phyloP scores from a whole-genome alignment of 2,329 filamentous ascomycete species.

The Alternaria panax region DNA sequence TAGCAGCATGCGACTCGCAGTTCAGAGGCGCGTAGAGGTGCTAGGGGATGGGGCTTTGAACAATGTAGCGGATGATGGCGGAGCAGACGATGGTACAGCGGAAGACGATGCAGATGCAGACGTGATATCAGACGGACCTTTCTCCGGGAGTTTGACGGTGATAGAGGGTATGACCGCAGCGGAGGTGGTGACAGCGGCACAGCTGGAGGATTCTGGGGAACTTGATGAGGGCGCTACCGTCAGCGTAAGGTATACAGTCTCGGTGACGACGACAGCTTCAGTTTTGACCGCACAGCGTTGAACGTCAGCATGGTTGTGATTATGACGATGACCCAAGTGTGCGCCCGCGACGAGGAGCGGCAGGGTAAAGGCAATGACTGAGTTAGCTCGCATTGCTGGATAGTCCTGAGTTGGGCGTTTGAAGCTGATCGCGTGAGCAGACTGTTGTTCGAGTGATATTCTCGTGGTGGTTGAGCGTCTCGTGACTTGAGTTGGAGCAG shows the following conservation, averaged over 20 bases:
- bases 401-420: neutral
- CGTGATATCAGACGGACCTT: neutral
- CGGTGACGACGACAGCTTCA: slow-evolving; percentile 16
- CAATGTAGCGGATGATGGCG: neutral
- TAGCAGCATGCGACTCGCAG: slow-evolving; percentile 10
- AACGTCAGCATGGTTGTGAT: slow-evolving; percentile 1
- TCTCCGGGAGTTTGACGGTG: neutral
- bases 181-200: neutral
- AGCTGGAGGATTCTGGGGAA: neutral
- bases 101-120: neutral
- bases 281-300: slow-evolving; percentile 8
- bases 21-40: slow-evolving; percentile 12
- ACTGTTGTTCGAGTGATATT: neutral
- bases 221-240: neutral
- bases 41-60: neutral
- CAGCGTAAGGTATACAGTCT: slow-evolving; percentile 16
- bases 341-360: slow-evolving; percentile 6
- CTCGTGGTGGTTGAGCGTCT: neutral
- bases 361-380: neutral
- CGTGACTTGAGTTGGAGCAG: neutral
- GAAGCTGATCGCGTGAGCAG: neutral
- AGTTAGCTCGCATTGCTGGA: slow-evolving; percentile 3
- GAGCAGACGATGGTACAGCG: neutral
- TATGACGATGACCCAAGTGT: neutral
- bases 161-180: neutral